Conservation (phyloP, 2,329 filamentous ascomycete genomes). For the Cryoendolithus antarcticus region DNA sequence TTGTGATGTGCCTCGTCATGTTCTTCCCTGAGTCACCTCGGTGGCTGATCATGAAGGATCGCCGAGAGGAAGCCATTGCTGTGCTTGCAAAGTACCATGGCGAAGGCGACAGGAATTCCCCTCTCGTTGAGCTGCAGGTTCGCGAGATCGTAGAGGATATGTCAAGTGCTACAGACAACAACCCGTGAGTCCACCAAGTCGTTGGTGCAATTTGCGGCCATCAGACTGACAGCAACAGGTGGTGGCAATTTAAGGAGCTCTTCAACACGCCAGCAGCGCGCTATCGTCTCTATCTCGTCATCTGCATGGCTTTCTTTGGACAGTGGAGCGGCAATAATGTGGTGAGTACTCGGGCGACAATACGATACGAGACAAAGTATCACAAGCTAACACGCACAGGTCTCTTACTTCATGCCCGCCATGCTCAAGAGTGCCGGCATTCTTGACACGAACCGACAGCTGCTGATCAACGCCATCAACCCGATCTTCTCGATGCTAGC, state of each 20-base stretch:
- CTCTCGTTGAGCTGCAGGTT: slow-evolving; percentile 30
- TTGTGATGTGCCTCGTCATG: slow-evolving; percentile 18
- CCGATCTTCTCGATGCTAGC: slow-evolving; percentile 16
- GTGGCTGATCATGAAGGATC: slow-evolving; percentile 37
- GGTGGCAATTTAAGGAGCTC: slow-evolving; percentile 43
- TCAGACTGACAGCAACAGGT: not conserved
- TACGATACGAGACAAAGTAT: not conserved
- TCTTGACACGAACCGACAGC: slow-evolving; percentile 23
- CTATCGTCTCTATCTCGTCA: slow-evolving; percentile 29
- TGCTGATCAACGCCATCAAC: slow-evolving; percentile 30
- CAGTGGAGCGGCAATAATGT: slow-evolving; percentile 30
- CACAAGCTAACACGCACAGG: not conserved
- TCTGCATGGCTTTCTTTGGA: slow-evolving; percentile 29
- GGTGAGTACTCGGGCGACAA: slow-evolving; percentile 6
- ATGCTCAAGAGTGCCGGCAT: slow-evolving; percentile 29
- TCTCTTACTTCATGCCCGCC: slow-evolving; percentile 18
- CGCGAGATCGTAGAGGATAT: slow-evolving; percentile 20
- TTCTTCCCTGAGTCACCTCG: slow-evolving; percentile 36
- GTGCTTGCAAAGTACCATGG: slow-evolving; percentile 35
- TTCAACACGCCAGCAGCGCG: slow-evolving; percentile 39
- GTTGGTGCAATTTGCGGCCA: not conserved
- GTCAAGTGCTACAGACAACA: not conserved
- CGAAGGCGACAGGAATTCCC: slow-evolving; percentile 31
- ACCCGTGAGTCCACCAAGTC: not conserved
- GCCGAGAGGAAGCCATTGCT: slow-evolving; percentile 32